Evolutionary conservation across 2,329 filamentous ascomycete genomes (phyloP), one percentile per base, ranked within the genome.

Genomic region (Lachnellula arida): DNA sequence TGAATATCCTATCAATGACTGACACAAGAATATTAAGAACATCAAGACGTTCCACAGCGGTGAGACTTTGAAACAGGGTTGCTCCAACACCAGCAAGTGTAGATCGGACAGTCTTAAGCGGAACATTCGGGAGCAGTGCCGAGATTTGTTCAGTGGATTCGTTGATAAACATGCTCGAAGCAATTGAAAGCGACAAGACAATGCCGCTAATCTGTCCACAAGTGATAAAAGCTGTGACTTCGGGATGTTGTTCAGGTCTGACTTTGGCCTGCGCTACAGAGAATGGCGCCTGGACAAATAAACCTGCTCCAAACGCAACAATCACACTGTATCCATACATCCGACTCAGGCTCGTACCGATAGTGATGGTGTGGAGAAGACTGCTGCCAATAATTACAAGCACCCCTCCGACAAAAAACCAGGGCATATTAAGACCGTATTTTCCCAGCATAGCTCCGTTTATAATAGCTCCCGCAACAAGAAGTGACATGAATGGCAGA

Each of bases 401-500:
- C 8, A 37, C 15, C 15, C 34, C 34, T 7, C 34, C 15, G 15
- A 37, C 7, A 37, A 37, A 7, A 15, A 8, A 37, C 34, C 34
- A 37, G 7, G 34, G 34, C 34, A 37, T 37, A 15, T 37, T 8
- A 15, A 8, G 15, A 8, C 8, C 8, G 8, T 37, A 8, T 37
- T 37, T 37, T 8, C 34, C 15, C 34, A 37, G 7, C 34, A 7
- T 15, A 37, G 15, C 15, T 37, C 34, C 34, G 15, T 37, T 37
- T 37, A 15, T 15, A 7, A 37, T 37, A 37, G 34, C 34, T 37
- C 34, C 34, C 15, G 66, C 28, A 3, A 66, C 63, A 23, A 75
- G 67, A 17, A 72, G 62, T 28, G 76, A 65, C 58, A 73, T 70
- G 3, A 70, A 59, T 3, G 75, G 71, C 17, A 76, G 64, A 42